Base-by-base conservation (phyloP, 768 basidiomycete species). In the Pulveroboletus sp. region DNA sequence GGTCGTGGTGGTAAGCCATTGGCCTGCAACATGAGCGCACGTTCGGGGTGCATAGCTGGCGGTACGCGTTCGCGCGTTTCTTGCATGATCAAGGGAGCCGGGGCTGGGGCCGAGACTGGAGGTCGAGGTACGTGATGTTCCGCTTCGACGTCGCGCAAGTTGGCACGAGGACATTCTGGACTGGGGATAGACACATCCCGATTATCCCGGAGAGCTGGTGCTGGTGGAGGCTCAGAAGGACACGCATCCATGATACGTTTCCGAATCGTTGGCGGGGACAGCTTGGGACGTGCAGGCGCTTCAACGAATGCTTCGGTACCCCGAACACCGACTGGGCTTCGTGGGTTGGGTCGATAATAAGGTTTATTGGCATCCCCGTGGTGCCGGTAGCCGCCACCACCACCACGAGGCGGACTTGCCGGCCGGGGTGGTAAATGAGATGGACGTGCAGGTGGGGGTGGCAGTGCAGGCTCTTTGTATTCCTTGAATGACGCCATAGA, bases 1-100 rank as follows among this genome's bases (percentile, higher is more conserved):
- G 66, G 66, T 37, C 66, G 57, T 6, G 68, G 68, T 1, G 66
- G 68, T 6, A 66, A 49, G 7, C 59, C 58, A 7, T 62, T 62
- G 19, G 8, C 50, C 27, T 69, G 68, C 7, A 68, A 47, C 52
- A 67, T 51, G 6, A 63, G 50, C 16, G 61, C 68, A 5, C 68
- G 66, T 23, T 67, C 66, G 4, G 64, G 68, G 39, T 69, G 66
- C 50, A 67, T 66, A 6, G 46, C 36, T 1, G 44, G 63, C 9
- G 49, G 47, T 19, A 40, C 55, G 21, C 51, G 59, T 4, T 52
- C 49, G 20, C 17, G 50, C 11, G 53, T 53, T 3, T 52, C 55
- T 38, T 34, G 52, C 8, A 44, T 34, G 1, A 40, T n/a, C n/a
- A n/a, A n/a, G n/a, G n/a, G n/a, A n/a, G n/a, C n/a, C n/a, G n/a